Conservation (phyloP, 2,329 filamentous ascomycete genomes). For the Elsinoe batatas region DNA sequence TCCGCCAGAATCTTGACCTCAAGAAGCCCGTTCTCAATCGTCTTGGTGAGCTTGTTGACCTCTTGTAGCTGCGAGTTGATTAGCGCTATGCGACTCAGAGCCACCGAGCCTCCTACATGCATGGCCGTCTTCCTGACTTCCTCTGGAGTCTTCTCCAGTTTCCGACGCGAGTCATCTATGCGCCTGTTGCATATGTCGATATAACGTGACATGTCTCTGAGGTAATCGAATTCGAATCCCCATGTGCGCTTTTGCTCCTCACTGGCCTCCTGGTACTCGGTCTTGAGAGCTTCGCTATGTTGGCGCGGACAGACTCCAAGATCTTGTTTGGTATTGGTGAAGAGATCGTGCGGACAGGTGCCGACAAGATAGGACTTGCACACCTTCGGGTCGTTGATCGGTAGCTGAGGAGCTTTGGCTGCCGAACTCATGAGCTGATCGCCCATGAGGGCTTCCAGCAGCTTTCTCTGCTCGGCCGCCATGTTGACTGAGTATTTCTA, state of each 20-base stretch:
- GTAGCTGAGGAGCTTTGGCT: conserved; percentile 69
- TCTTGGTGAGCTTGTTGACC: conserved; percentile 70
- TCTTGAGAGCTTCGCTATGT: conserved; percentile 78
- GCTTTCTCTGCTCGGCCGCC: conserved; percentile 95
- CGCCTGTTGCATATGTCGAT: conserved; percentile 93
- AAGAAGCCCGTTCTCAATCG: conserved; percentile 69
- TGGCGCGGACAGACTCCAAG: conserved; percentile 80
- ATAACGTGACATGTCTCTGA: conserved; percentile 90
- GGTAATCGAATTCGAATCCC: conserved; percentile 94
- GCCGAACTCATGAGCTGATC: conserved; percentile 66
- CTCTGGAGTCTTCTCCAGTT: conserved; percentile 93
- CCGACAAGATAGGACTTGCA: conserved; percentile 91
- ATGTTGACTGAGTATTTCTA: conserved; percentile 39
- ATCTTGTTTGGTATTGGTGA: conserved; percentile 99
- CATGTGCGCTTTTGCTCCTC: conserved; percentile 63
- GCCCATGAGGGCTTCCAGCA: conserved; percentile 86
- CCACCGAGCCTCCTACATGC: conserved; percentile 42
- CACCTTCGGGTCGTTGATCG: conserved; percentile 83
- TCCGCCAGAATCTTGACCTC: conserved; percentile 82
- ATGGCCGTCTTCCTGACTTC: conserved; percentile 93
- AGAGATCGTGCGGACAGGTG: conserved; percentile 95
- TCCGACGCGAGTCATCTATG: conserved; percentile 80
- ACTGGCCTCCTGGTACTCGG: conserved; percentile 71
- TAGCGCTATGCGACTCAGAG: neutral
- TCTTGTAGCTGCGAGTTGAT: conserved; percentile 52